phyloP scores from a whole-genome alignment of 371 early-diverging fungal genomes.

The Saksenaea oblongispora region DNA sequence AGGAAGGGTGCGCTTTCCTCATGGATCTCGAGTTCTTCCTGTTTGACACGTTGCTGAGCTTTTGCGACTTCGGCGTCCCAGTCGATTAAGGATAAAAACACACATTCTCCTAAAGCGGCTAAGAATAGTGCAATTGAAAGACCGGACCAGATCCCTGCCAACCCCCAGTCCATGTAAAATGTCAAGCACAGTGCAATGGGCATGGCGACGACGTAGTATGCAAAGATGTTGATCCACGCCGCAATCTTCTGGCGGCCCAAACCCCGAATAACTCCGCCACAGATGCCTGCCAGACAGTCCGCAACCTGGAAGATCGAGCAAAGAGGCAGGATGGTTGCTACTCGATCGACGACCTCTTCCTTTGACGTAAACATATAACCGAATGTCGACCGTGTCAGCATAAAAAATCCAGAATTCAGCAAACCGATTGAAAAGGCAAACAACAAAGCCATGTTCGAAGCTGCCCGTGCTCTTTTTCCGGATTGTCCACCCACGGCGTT shows the following conservation, averaged over 20 bases:
- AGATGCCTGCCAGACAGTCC: constrained; percentile 68
- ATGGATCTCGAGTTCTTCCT: constrained; percentile 14
- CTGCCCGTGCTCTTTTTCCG: constrained; percentile 43
- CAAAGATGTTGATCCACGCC: constrained; percentile 67
- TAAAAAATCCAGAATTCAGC: constrained; percentile 38
- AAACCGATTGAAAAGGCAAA: constrained; percentile 47
- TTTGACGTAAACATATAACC: constrained; percentile 75
- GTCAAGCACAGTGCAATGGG: constrained; percentile 69
- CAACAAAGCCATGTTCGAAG: constrained; percentile 47
- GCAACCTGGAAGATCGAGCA: constrained; percentile 82
- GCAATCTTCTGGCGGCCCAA: constrained; percentile 72
- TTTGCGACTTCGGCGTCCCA: constrained; percentile 52
- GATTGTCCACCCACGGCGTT: constrained; percentile 63
- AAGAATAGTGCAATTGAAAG: constrained; percentile 57
- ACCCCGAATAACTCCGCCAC: constrained; percentile 75
- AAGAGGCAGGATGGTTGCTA: constrained; percentile 73
- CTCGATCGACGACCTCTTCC: constrained; percentile 63
- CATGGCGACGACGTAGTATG: constrained; percentile 70
- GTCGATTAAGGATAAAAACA: constrained; percentile 41
- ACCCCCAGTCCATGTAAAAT: constrained; percentile 54
- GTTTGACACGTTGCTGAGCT: constrained; percentile 37
- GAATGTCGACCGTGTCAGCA: constrained; percentile 47
- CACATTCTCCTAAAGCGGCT: constrained; percentile 43
- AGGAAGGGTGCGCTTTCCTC: background rate
- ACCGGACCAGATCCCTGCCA: constrained; percentile 73